Evolutionary conservation across 805 yeast species (phyloP).

Genomic region (Ogataea zsoltii): DNA sequence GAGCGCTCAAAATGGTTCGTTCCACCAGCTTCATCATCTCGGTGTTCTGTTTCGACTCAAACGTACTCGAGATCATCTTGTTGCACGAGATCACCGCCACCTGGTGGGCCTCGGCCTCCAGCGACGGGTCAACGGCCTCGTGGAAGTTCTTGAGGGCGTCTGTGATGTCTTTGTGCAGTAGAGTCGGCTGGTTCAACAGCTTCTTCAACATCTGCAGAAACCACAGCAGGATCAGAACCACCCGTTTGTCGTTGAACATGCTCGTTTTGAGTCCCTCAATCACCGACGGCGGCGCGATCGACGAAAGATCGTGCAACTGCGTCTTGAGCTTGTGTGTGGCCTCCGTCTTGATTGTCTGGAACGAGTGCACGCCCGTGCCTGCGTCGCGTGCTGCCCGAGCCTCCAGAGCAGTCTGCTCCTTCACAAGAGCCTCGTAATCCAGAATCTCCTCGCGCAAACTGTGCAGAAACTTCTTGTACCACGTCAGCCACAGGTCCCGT

Average conservation of each 20-base stretch:
- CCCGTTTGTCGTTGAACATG: conserved; percentile 32
- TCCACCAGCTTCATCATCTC: conserved; percentile 12
- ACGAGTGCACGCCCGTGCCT: conserved; percentile 5
- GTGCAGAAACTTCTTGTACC: conserved; percentile 28
- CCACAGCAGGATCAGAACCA: conserved; percentile 32
- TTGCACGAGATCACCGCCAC: conserved; percentile 30
- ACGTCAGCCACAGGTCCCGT: conserved; percentile 32
- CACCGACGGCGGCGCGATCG: conserved; percentile 16
- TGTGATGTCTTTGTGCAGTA: conserved; percentile 18
- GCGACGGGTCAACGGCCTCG: conserved; percentile 23
- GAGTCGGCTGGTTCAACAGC: conserved; percentile 26
- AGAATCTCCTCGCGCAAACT: conserved; percentile 18
- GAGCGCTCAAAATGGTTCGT: conserved; percentile 26
- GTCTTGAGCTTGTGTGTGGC: conserved; percentile 16
- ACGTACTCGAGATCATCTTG: conserved; percentile 23
- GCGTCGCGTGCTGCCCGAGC: background rate
- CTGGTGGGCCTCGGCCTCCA: conserved; percentile 20
- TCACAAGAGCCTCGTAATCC: conserved; percentile 18
- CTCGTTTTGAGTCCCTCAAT: conserved; percentile 19
- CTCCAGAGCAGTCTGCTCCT: conserved; percentile 9
- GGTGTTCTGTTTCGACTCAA: conserved; percentile 8
- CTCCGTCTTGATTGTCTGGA: conserved; percentile 11
- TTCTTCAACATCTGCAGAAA: conserved; percentile 30
- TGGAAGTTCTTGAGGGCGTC: conserved; percentile 8
- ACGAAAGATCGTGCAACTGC: conserved; percentile 20